Base-by-base conservation (phyloP, 176 grass and related monocot genomes). In the Coix lacrymajobi region DNA sequence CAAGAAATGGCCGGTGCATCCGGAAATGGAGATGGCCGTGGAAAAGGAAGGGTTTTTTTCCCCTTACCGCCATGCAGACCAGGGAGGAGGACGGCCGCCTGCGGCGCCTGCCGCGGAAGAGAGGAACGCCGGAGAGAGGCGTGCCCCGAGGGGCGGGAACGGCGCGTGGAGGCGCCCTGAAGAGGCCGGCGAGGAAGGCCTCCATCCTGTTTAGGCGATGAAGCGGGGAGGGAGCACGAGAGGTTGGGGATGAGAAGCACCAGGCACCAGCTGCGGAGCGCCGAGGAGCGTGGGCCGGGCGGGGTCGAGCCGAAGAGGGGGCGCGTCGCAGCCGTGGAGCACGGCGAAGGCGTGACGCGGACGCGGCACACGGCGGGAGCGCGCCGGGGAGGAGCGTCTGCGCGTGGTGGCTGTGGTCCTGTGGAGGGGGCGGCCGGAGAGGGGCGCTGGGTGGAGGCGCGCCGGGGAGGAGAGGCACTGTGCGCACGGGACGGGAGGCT, bases 41-140 rank as follows among this genome's bases (percentile, higher is more conserved):
- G 32, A 25, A 37, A 58, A 72, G 62, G 8, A 52, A 32, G 12
- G 11, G 48, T 63, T 38, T 62, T 62, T 29, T 15, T 14, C 1
- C 9, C 0, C 60, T 85, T 88, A 98, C 96, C 69, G 92, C 92
- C 96, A 93, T 93, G 88, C 96, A 95, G 81, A 98, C 71, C 60
- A 93, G 69, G 26, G 90, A 83, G 4, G 70, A 76, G 58, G 79
- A 84, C 17, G 26, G 62, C 66, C 81, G 81, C 83, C 86, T 79
- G 49, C 67, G 81, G 34, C 38, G 71, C 76, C 83, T 78, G 14
- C 71, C 43, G 43, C 15, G 20, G 79, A 91, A 64, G 7, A 40
- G 69, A 14, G 79, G 33, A 7, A 56, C 26, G 40, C 28, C 44
- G 30, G 48, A 36, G 19, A 14, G 52, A 5, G n/a, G 66, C 11